Evolutionary conservation across 805 yeast genomes (phyloP).

Genomic region (Lipomyces spencermartinsiae): DNA sequence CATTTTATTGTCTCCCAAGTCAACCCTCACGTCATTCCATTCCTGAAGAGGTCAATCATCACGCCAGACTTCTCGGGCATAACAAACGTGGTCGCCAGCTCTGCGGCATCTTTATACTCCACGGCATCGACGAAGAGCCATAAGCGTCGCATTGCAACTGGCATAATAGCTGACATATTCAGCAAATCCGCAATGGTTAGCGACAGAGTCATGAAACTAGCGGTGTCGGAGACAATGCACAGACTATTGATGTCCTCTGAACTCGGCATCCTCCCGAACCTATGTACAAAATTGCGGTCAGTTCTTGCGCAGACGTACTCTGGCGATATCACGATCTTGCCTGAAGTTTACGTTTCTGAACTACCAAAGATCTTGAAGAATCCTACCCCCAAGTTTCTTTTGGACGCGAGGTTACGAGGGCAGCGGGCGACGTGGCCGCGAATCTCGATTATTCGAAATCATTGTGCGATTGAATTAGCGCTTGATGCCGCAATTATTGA

Average conservation of each 20-base stretch:
- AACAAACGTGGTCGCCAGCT: not conserved
- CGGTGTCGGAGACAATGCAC: slow-evolving; percentile 77
- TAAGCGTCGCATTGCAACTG: slow-evolving; percentile 15
- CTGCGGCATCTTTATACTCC: slow-evolving; percentile 5
- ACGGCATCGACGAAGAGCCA: not conserved
- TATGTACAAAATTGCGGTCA: slow-evolving; percentile 74
- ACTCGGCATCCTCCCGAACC: slow-evolving; percentile 74
- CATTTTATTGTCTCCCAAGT: slow-evolving; percentile 98
- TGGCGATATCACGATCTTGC: slow-evolving; percentile 93
- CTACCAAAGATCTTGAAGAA: slow-evolving; percentile 70
- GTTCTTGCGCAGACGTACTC: slow-evolving; percentile 85
- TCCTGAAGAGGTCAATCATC: slow-evolving; percentile 50
- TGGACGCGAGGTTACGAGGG: slow-evolving; percentile 76
- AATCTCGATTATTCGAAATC: slow-evolving; percentile 81
- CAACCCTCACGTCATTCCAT: slow-evolving; percentile 93
- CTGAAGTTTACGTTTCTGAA: slow-evolving; percentile 67
- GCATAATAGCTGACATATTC: slow-evolving; percentile 13
- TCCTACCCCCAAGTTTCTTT: slow-evolving; percentile 78
- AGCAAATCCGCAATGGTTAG: slow-evolving; percentile 18
- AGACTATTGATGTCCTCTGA: slow-evolving; percentile 74
- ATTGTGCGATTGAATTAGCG: slow-evolving; percentile 87
- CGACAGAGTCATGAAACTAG: slow-evolving; percentile 42
- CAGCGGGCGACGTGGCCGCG: slow-evolving; percentile 96
- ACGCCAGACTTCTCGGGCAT: slow-evolving; percentile 15
- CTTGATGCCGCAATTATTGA: slow-evolving; percentile 73